A percentile compares a stretch with the other conserved stretches of the same genome.
Evolutionary conservation across 2,329 filamentous ascomycete genomes (phyloP).

Genomic region (Colletotrichum musae): DNA sequence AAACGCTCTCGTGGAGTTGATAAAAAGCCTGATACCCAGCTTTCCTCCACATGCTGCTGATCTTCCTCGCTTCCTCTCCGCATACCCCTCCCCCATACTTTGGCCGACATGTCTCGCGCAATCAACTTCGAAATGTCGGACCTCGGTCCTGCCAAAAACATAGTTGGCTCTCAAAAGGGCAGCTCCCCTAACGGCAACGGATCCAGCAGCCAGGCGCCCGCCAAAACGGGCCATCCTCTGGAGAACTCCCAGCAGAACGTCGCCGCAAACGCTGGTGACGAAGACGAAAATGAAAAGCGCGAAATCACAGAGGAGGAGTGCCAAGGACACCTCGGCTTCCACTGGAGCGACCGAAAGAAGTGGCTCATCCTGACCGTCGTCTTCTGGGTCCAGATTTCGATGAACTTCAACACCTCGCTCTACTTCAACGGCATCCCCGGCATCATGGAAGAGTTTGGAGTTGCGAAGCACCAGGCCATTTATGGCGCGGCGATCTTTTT

Average conservation of each 20-base stretch:
- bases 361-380: constrained; percentile 82
- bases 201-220: no score
- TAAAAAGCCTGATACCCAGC: no score
- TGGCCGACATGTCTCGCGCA: constrained; percentile 43
- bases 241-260: constrained; percentile 55
- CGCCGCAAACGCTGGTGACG: constrained; percentile 33
- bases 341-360: constrained; percentile 74
- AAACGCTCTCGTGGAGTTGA: no score
- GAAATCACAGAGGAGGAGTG: constrained; percentile 72
- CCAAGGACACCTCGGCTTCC: constrained; percentile 76
- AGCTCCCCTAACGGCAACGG: not conserved
- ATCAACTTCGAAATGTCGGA: constrained; percentile 52
- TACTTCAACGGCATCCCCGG: constrained; percentile 79
- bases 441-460: constrained; percentile 76
- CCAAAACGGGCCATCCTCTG: constrained; percentile 37
- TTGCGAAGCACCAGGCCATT: constrained; percentile 78
- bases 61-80: not conserved
- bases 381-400: constrained; percentile 80
- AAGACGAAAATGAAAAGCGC: constrained; percentile 52
- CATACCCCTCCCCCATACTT: not conserved
- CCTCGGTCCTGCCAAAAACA: constrained; percentile 53
- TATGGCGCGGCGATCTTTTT: constrained; percentile 85
- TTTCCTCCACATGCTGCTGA: no score
- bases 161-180: constrained; percentile 48
- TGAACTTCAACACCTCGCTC: constrained; percentile 84